A percentile compares a stretch with the other conserved stretches of the same genome.
Evolutionary conservation across 192 early-diverging fungal species (phyloP).

Genomic region (Borealophlyctis nickersoniae): DNA sequence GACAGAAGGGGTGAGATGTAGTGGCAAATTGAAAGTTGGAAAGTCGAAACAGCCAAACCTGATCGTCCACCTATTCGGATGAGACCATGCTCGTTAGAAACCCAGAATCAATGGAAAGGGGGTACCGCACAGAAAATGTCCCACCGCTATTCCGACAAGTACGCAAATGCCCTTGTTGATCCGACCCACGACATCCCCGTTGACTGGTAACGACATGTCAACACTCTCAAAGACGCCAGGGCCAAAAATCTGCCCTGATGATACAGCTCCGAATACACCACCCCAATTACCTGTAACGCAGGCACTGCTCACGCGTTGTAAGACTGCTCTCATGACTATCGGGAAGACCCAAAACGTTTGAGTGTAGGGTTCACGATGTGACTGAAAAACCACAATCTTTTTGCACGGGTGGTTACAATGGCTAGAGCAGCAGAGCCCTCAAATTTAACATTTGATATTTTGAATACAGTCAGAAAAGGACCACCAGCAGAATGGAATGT

Average conservation of each 20-base stretch:
- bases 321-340: constrained; percentile 69
- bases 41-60: not conserved
- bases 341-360: no score
- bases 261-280: not conserved
- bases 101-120: not conserved
- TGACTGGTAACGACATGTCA: constrained; percentile 47
- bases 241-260: not conserved
- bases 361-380: no score
- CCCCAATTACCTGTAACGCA: constrained; percentile 51
- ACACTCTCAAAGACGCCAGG: not conserved
- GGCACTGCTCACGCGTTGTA: constrained; percentile 62
- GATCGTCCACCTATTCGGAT: constrained; percentile 9
- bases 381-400: no score
- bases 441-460: no score
- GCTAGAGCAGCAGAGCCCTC: no score
- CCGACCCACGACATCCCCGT: constrained; percentile 66
- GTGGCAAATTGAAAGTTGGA: not conserved
- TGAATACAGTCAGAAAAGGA: no score
- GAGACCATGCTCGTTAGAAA: not conserved
- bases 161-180: constrained; percentile 80
- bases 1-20: no score
- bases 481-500: no score
- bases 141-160: constrained; percentile 27
- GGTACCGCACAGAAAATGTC: not conserved
- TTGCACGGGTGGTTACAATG: no score